Conservation (phyloP, 768 basidiomycete species). For the Termitomyces sp. region DNA sequence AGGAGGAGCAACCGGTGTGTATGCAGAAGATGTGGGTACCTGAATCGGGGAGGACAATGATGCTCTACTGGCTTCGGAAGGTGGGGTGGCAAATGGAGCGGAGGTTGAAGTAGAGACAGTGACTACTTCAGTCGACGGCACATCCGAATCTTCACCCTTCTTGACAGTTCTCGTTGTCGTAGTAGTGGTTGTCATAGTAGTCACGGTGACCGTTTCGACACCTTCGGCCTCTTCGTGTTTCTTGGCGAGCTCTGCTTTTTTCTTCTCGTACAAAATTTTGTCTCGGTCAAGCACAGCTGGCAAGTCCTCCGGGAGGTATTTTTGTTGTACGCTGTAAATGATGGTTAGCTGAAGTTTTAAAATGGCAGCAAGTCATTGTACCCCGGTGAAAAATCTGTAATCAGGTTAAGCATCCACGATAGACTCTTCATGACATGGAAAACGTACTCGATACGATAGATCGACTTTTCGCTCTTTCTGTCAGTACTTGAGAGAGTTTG, state of each 20-base stretch:
- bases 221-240: slow-evolving; percentile 23
- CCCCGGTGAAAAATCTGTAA: slow-evolving; percentile 35
- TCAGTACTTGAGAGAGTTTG: slow-evolving; percentile 40
- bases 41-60: not conserved
- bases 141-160: slow-evolving; percentile 17
- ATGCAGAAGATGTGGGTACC: not conserved
- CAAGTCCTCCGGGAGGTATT: slow-evolving; percentile 34
- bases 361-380: slow-evolving; percentile 12
- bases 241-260: slow-evolving; percentile 22
- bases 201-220: slow-evolving; percentile 23
- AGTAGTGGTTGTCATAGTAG: slow-evolving; percentile 21
- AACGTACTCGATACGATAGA: slow-evolving; percentile 46
- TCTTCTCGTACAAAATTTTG: slow-evolving; percentile 33
- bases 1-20: slow-evolving; percentile 5
- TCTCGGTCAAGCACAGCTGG: slow-evolving; percentile 35
- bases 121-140: not conserved
- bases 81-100: not conserved
- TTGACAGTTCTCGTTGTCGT: slow-evolving; percentile 14
- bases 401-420: not conserved
- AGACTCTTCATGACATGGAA: not conserved
- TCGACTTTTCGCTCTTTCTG: slow-evolving; percentile 44
- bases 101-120: not conserved
- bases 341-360: not conserved
- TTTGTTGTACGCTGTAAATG: slow-evolving; percentile 23
- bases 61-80: not conserved